Evolutionary conservation across 306 rosid genomes (phyloP).

Genomic region (Geum urbanum): DNA sequence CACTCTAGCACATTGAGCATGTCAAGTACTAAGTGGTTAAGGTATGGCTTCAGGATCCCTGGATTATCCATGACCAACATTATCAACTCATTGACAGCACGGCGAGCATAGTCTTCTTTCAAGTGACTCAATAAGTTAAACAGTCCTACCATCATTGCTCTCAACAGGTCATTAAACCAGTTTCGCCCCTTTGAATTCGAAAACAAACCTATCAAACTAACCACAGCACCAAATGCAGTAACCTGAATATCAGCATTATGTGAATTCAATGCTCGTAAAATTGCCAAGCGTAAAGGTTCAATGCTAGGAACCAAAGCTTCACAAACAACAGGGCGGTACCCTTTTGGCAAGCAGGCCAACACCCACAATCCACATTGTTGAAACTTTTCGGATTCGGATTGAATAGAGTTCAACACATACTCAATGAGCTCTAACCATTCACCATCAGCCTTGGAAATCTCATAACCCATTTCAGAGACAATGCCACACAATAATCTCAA

Average conservation of each 20-base stretch:
- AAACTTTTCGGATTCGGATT: neutral
- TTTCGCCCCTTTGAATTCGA: conserved; percentile 1
- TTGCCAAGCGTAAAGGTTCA: neutral
- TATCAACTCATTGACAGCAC: conserved; percentile 19
- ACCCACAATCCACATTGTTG: conserved; percentile 17
- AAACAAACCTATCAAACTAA: conserved; percentile 16
- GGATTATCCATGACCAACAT: conserved; percentile 14
- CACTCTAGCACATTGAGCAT: conserved; percentile 14
- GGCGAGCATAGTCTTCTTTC: conserved; percentile 11
- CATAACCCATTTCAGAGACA: conserved; percentile 10
- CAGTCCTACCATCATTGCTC: conserved; percentile 20
- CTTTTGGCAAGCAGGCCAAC: conserved; percentile 1
- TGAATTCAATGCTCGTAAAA: conserved; percentile 2
- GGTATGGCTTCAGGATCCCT: conserved; percentile 15
- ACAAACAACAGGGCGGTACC: conserved; percentile 9
- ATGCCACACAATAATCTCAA: conserved; percentile 5
- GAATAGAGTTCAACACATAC: neutral
- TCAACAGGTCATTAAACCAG: conserved; percentile 19
- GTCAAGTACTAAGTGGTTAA: conserved; percentile 16
- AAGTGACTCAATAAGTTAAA: conserved; percentile 12
- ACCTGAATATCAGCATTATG: conserved; percentile 16
- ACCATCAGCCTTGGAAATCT: conserved; percentile 3
- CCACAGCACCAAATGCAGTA: conserved; percentile 16
- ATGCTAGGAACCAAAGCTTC: conserved; percentile 4
- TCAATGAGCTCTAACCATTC: conserved; percentile 9